Evolutionary conservation across 2,329 filamentous ascomycete species (phyloP).

Genomic region (Remersonia thermophila): DNA sequence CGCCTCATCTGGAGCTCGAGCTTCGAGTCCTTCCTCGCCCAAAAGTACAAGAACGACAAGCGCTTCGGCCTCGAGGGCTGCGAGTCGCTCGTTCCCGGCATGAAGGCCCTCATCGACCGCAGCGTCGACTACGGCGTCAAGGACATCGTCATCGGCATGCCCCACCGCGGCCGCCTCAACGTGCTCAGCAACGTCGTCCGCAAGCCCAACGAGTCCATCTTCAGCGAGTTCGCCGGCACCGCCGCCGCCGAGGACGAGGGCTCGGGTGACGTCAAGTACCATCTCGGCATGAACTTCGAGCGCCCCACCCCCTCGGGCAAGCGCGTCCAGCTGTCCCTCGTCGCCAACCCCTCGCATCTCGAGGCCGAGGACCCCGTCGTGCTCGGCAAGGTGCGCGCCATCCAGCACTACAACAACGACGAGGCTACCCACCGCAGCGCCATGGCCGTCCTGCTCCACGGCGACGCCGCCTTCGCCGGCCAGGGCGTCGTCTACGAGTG

Average conservation of each 20-base stretch:
- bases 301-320: conserved; percentile 95
- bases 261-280: conserved; percentile 98
- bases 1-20: conserved; percentile 97
- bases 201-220: conserved; percentile 99
- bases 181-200: conserved; percentile 96
- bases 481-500: conserved; percentile 98
- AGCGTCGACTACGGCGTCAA: conserved; percentile 98
- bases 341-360: conserved; percentile 95
- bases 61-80: conserved; percentile 96
- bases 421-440: conserved; percentile 79
- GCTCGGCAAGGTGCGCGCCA: conserved; percentile 90
- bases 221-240: conserved; percentile 91
- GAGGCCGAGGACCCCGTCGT: conserved; percentile 98
- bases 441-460: conserved; percentile 92
- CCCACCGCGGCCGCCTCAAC: conserved; percentile 94
- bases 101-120: conserved; percentile 98
- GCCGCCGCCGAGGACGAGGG: conserved; percentile 84
- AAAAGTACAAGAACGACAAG: conserved; percentile 99
- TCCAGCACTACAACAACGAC: conserved; percentile 98
- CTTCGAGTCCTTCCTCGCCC: conserved; percentile 90
- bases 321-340: conserved; percentile 96
- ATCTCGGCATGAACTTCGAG: conserved; percentile 99
- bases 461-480: conserved; percentile 90
- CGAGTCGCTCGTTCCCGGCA: conserved; percentile 91
- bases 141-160: conserved; percentile 99